Evolutionary conservation across 2,329 filamentous ascomycete species (phyloP), one percentile per base, ranked within the genome.

Genomic region (Nemania sp.): DNA sequence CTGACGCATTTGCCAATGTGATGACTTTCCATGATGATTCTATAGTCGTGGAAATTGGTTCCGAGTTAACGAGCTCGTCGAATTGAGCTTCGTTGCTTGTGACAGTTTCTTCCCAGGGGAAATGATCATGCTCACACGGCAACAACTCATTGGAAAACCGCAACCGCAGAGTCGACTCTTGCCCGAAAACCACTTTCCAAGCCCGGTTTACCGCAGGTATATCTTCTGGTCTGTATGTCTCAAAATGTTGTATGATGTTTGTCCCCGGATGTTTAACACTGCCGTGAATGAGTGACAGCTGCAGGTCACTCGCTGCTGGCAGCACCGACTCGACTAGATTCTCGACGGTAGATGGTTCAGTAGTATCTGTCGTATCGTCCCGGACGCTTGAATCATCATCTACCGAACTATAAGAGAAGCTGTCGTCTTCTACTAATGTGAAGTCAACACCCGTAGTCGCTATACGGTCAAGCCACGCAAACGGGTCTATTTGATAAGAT

Each of bases 231-330:
- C 15, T 9, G n/a, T 52, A 52, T 11, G 33, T 52, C n/a, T 52
- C 49, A 17, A 31, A 24, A 26, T 31, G 36, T n/a, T 19, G 23
- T 34, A 52, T 52, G 15, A 52, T n/a, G 22, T 42, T 52, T 8
- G 14, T 23, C 9, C 49, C 43, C 3, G 26, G 19, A 4, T 47
- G 15, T 11, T 22, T 52, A 3, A 24, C 37, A 15, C 17, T 39
- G 14, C 34, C 28, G 34, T 52, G 49, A 3, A 52, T 15, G 12
- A 52, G 23, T 1, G 49, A 45, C n/a, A 52, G 15, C 23, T 52
- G 49, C 17, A 47, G n/a, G 14, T 36, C 33, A 19, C 33, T 15
- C 5, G 33, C 30, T 33, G 30, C 30, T 33, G 30, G 30, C 9
- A 33, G 30, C 5, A n/a, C n/a, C n/a, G 5, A 9, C 9, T 33